Conservation (phyloP, 306 rosid species). For the Trichosanthes cucumerina region DNA sequence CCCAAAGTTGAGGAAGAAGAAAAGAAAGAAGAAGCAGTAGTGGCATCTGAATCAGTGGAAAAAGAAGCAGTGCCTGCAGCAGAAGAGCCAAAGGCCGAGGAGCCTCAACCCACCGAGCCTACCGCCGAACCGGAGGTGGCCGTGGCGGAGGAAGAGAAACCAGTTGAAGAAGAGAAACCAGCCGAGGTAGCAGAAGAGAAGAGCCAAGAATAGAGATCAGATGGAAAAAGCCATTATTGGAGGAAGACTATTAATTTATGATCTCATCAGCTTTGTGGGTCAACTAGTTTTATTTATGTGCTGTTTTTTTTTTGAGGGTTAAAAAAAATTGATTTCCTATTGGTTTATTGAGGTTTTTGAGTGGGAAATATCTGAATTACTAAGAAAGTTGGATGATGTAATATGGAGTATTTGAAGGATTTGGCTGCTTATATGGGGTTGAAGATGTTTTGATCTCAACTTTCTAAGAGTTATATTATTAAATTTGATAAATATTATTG, state of each 20-base stretch:
- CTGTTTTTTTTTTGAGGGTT: background rate
- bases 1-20: background rate
- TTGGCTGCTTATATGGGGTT: background rate
- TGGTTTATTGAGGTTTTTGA: slow-evolving; percentile 5
- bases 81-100: background rate
- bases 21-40: background rate
- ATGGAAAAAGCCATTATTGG: background rate
- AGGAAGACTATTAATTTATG: background rate
- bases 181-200: background rate
- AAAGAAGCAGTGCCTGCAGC: background rate
- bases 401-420: background rate
- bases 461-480: background rate
- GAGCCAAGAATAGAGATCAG: background rate
- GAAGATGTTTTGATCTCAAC: background rate
- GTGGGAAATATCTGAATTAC: background rate
- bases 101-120: background rate
- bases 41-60: background rate
- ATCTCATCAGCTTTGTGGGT: background rate
- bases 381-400: background rate
- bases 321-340: background rate
- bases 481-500: background rate
- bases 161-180: background rate
- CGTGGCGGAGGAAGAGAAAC: background rate
- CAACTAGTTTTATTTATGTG: background rate
- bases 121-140: background rate